Evolutionary conservation across 768 basidiomycete species (phyloP).

Genomic region (Hypsizygus marmoreus): DNA sequence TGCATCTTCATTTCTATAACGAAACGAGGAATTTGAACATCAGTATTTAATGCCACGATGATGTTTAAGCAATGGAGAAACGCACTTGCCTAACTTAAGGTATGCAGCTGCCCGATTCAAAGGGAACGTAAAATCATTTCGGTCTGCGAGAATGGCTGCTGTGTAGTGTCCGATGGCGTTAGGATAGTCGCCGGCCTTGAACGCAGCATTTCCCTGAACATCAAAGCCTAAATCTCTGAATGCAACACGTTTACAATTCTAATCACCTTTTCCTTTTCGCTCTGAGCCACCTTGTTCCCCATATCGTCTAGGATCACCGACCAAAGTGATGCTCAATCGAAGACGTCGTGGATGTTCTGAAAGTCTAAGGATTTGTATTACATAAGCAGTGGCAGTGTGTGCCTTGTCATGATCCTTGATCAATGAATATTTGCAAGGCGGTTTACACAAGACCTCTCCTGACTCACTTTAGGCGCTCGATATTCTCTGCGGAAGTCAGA

Average conservation of each 20-base stretch:
- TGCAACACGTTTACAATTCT: neutral
- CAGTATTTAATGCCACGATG: no score
- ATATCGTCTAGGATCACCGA: no score
- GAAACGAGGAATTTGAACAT: constrained; percentile 4
- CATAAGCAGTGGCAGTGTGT: no score
- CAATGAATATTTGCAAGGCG: no score
- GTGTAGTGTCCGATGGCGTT: constrained; percentile 87
- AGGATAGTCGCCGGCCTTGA: constrained; percentile 79
- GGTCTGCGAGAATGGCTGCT: constrained; percentile 72
- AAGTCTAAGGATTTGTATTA: no score
- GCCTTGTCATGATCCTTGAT: no score
- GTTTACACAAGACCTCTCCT: no score
- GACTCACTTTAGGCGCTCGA: no score
- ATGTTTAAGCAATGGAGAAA: no score
- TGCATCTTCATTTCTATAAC: constrained; percentile 72
- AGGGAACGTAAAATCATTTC: constrained; percentile 71
- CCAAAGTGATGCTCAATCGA: no score
- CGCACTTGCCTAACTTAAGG: constrained; percentile 93
- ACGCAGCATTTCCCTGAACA: constrained; percentile 90
- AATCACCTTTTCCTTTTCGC: constrained; percentile 18
- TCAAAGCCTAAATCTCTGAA: neutral
- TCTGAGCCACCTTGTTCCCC: constrained; percentile 12
- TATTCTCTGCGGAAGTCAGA: no score
- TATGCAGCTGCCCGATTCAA: constrained; percentile 92
- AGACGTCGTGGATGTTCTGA: no score